Evolutionary conservation across 176 grass and related monocot genomes (phyloP), one percentile per base, ranked within the genome.

Genomic region (Eremochloa ophiuroides): DNA sequence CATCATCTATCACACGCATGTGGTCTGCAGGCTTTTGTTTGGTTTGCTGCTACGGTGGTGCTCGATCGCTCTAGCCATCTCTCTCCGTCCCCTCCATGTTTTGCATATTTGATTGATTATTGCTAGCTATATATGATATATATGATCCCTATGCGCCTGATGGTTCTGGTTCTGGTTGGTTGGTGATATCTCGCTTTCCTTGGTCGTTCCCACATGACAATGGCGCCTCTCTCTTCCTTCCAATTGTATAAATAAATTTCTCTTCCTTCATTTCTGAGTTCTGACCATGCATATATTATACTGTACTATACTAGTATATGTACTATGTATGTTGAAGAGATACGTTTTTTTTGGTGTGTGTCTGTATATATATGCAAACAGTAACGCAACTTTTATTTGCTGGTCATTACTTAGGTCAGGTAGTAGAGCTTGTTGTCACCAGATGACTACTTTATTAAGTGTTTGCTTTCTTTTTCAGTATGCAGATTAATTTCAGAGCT

Each of bases 131-230:
- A 8, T 20, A 50, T 53, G 48, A 7, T 51, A 13, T 11, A 5
- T 6, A 62, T 30, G 4, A 65, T 65, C 62, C n/a, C n/a, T n/a
- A n/a, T n/a, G n/a, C 8, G 37, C 35, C 20, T 39, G 34, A 7
- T 53, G 16, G 15, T 7, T 3, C 33, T 37, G 67, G 23, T 58
- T 23, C 10, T 62, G 59, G 25, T 29, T 29, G 59, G 59, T 42
- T 26, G 68, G 68, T 71, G 68, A 42, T 44, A 40, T 28, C 15
- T 71, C 68, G 68, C 68, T 71, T 44, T 71, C 68, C 68, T 8
- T 44, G 68, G 23, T 2, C 40, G 66, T 42, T 69, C 66, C 66
- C 66, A 42, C 66, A 69, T 69, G 66, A 69, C 37, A 26, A 69
- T 69, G 66, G 66, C 17, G 63, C 9, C 18, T 35, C 20, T 67